Base-by-base conservation (phyloP, 352 stramenopile species). In the Saprolegnia diclina region DNA sequence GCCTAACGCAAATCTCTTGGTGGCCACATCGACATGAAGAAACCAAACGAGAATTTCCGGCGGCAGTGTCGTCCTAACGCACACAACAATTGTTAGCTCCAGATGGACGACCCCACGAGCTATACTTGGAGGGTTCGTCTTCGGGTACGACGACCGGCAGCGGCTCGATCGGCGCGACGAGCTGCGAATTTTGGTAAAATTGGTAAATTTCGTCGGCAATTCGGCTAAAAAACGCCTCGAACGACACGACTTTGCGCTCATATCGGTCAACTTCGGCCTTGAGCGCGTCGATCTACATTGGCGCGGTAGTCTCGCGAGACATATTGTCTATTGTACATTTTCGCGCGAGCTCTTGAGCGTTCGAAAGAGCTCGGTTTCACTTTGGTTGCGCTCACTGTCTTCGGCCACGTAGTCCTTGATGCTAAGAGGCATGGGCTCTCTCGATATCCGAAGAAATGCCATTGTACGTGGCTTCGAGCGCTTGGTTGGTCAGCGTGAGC, bases 361-460 rank as follows among this genome's bases (percentile, higher is more conserved):
- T 9, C 24, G 14, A 3, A 37, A 29, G 1, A 32, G 38, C 40
- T 64, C 24, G 29, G 35, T 52, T n/a, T 64, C 56, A 21, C 56
- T 64, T 52, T 64, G 56, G 38, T 64, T 64, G 56, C 24, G 24
- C 35, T 64, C 35, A 19, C 35, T 64, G 24, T 32, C n/a, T 48
- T 48, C 42, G 7, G 42, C 2, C 1, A 48, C 42, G 7, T 48
- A 48, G 42, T 48, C 42, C 18, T 48, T 48, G 42, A 48, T 48
- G 13, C 42, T 48, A 48, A 3, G 42, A n/a, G n/a, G n/a, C n/a
- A n/a, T n/a, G n/a, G n/a, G n/a, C n/a, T n/a, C n/a, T n/a, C n/a
- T n/a, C n/a, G n/a, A n/a, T n/a, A n/a, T 48, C 42, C 42, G 10
- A 48, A n/a, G 42, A 14, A 48, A 14, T 14, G 5, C 5, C 2